phyloP scores from a whole-genome alignment of 768 basidiomycete species.

The Royoungia palumana region DNA sequence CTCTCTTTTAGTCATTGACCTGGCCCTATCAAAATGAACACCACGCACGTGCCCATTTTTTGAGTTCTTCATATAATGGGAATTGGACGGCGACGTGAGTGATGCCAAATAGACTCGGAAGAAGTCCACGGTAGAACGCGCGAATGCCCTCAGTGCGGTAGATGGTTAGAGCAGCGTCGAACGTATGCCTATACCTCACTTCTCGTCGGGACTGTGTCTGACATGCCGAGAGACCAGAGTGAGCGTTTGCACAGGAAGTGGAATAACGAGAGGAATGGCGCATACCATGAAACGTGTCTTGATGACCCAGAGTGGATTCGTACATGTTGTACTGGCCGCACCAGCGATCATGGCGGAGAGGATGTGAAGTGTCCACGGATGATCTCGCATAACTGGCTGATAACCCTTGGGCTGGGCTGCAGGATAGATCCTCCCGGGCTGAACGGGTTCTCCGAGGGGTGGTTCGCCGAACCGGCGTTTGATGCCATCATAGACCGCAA shows the following conservation, averaged over 20 bases:
- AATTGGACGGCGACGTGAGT: conserved; percentile 96
- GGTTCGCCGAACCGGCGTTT: conserved; percentile 77
- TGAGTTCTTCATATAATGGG: conserved; percentile 92
- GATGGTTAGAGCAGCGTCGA: conserved; percentile 86
- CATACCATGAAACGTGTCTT: conserved; percentile 98
- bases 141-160: conserved; percentile 82
- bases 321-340: conserved; percentile 87
- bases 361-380: conserved; percentile 86
- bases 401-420: conserved; percentile 85
- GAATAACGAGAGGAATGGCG: neutral
- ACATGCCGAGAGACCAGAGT: neutral
- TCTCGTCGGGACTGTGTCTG: conserved; percentile 84
- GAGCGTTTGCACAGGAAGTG: too few species aligned
- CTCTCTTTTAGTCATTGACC: conserved; percentile 1
- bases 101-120: conserved; percentile 93
- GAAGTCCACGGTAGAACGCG: conserved; percentile 92
- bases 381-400: conserved; percentile 75
- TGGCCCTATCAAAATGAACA: conserved; percentile 3
- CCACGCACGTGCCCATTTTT: conserved; percentile 77
- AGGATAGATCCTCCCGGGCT: conserved; percentile 59
- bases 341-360: conserved; percentile 96
- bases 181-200: conserved; percentile 79
- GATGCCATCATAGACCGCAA: conserved; percentile 95
- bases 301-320: conserved; percentile 98
- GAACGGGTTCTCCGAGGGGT: conserved; percentile 41